Conservation (phyloP, 805 yeast genomes). For the Lipomyces kockii region DNA sequence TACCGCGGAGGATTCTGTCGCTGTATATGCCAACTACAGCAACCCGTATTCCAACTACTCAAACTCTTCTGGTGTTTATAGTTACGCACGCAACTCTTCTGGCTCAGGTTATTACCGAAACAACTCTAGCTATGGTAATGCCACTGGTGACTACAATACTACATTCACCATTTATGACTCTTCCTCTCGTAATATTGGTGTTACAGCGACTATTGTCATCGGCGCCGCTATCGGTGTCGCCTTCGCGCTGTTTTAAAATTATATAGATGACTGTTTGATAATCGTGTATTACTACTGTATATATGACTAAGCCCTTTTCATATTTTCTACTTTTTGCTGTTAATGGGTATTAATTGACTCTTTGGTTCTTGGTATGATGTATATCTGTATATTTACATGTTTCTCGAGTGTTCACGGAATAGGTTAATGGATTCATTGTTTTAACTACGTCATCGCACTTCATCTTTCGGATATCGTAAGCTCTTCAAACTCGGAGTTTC, state of each 20-base stretch:
- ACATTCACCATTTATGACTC: conserved; percentile 12
- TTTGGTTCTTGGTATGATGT: conserved; percentile 2
- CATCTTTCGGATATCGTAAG: background rate
- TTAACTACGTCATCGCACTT: background rate
- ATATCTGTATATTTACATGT: background rate
- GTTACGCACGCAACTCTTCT: background rate
- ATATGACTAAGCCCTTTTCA: background rate
- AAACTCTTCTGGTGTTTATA: background rate
- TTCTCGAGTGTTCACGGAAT: background rate
- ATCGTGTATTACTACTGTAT: background rate
- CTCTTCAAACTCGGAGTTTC: background rate
- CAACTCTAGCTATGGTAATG: conserved; percentile 13
- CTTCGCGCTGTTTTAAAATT: conserved; percentile 12
- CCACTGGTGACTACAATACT: conserved; percentile 18
- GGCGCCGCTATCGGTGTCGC: conserved; percentile 19
- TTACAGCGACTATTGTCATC: conserved; percentile 15
- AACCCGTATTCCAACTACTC: conserved; percentile 7
- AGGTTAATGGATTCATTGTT: background rate
- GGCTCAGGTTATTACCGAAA: conserved; percentile 6
- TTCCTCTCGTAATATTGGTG: background rate
- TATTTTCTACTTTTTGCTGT: background rate
- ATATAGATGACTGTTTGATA: background rate
- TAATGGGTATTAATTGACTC: background rate
- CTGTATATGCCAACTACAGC: background rate
- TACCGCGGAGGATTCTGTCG: background rate